These are phyloP conservation scores for Lablab purpureus DNA, from an alignment of 306 rosid species.

Conservation along the genomic window DNA sequence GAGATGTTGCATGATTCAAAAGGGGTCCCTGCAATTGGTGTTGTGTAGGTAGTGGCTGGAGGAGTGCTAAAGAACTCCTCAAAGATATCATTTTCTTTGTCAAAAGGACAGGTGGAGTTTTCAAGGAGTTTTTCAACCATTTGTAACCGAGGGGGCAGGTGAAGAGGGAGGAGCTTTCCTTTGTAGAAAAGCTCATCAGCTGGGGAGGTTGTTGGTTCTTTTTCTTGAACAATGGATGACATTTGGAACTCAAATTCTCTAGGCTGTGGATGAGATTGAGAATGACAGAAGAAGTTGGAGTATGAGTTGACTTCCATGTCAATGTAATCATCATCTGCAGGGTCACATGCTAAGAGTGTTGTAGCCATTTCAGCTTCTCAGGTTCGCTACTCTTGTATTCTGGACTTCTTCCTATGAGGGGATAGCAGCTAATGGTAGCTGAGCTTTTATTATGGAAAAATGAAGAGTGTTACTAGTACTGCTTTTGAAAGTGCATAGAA, in stretches of 20 bases:
- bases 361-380: constrained; percentile 61
- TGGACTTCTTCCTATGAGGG: constrained; percentile 41
- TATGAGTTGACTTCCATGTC: constrained; percentile 89
- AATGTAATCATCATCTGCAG: constrained; percentile 86
- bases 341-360: constrained; percentile 57
- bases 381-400: constrained; percentile 25
- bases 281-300: constrained; percentile 60
- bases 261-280: constrained; percentile 61
- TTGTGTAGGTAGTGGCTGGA: constrained; percentile 66
- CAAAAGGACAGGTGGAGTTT: constrained; percentile 56
- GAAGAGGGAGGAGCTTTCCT: constrained; percentile 98
- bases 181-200: constrained; percentile 99
- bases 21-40: constrained; percentile 81
- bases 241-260: constrained; percentile 98
- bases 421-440: constrained; percentile 46
- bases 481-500: constrained; percentile 57
- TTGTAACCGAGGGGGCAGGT: constrained; percentile 88
- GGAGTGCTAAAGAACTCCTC: constrained; percentile 86
- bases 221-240: constrained; percentile 69
- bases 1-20: constrained; percentile 92
- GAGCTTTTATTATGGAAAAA: constrained; percentile 51
- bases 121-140: constrained; percentile 88
- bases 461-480: constrained; percentile 48
- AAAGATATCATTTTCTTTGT: constrained; percentile 52
- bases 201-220: constrained; percentile 81